phyloP scores from a whole-genome alignment of 2,329 filamentous ascomycete genomes.

The Albifimbria verrucaria region DNA sequence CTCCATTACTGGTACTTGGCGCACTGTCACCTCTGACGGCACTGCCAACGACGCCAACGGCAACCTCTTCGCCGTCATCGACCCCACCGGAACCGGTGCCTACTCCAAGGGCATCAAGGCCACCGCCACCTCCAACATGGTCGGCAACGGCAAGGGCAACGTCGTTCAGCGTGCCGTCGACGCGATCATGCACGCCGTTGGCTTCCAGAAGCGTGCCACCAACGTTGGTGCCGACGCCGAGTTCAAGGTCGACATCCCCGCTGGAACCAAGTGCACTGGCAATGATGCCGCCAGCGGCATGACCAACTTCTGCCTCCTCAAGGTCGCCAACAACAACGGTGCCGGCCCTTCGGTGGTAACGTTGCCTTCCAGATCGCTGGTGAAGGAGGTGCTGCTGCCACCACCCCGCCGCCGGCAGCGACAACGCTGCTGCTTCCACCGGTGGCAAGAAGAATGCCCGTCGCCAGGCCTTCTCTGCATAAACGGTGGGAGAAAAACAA shows the following conservation, averaged over 20 bases:
- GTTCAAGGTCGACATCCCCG: conserved; percentile 31
- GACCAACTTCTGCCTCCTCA: conserved; percentile 37
- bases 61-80: conserved; percentile 33
- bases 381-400: background rate
- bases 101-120: conserved; percentile 27
- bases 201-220: conserved; percentile 21
- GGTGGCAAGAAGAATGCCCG: background rate
- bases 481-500: no score
- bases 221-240: conserved; percentile 25
- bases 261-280: conserved; percentile 35
- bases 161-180: conserved; percentile 6
- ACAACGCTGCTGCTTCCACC: background rate
- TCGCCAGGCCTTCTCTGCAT: background rate
- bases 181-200: conserved; percentile 4
- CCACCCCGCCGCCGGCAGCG: conserved; percentile 4
- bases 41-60: conserved; percentile 21
- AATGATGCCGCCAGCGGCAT: conserved; percentile 23
- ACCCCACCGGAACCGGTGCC: conserved; percentile 31
- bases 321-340: conserved; percentile 37
- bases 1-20: conserved; percentile 30
- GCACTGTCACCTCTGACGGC: conserved; percentile 39
- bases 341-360: conserved; percentile 39
- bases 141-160: conserved; percentile 32
- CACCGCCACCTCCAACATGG: conserved; percentile 28
- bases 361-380: conserved; percentile 35